Evolutionary conservation across 2,329 filamentous ascomycete genomes (phyloP), one percentile per base, ranked within the genome.

Genomic region (Claviceps pazoutovae): DNA sequence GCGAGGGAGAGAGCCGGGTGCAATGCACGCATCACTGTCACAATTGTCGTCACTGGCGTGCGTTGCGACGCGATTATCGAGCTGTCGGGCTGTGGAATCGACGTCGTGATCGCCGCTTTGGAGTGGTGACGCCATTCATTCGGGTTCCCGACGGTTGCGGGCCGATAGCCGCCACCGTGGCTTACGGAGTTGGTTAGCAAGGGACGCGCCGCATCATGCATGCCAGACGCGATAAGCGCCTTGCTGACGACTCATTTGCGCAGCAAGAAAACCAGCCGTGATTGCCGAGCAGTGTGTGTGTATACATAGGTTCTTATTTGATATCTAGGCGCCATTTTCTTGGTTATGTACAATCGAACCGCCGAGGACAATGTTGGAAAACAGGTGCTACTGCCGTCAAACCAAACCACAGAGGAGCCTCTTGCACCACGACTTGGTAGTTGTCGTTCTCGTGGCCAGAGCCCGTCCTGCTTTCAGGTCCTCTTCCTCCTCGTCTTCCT

Each of bases 321-420:
- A n/a, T 39, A 39, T 39, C 38, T 39, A 39, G 38, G 38, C 38
- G 38, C 38, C 16, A 17, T 7, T n/a, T 3, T 17, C 16, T 39
- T 39, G 26, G 26, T 8, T 3, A 39, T n/a, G 16, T 39, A 39
- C 38, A 39, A 39, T 39, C 16, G 23, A 13, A 21, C 11, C 17
- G 23, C 5, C 13, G 7, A 14, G 4, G 17, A 5, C 8, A 14
- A 6, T 26, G 23, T 26, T 26, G 23, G 23, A 26, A 26, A 26
- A 26, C 5, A 39, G 5, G 14, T 11, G 11, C 39, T 39, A 14
- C 39, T 17, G 39, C 39, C 8, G 19, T 58, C 53, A 59, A 19
- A 56, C 36, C 51, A 64, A 42, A 1, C 63, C 62, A 37, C 64
- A 66, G 26, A 65, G 53, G 30, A 66, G 23, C 23, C 48, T 48